phyloP scores from a whole-genome alignment of 352 stramenopile species.

The Globisporangium mamillatum region DNA sequence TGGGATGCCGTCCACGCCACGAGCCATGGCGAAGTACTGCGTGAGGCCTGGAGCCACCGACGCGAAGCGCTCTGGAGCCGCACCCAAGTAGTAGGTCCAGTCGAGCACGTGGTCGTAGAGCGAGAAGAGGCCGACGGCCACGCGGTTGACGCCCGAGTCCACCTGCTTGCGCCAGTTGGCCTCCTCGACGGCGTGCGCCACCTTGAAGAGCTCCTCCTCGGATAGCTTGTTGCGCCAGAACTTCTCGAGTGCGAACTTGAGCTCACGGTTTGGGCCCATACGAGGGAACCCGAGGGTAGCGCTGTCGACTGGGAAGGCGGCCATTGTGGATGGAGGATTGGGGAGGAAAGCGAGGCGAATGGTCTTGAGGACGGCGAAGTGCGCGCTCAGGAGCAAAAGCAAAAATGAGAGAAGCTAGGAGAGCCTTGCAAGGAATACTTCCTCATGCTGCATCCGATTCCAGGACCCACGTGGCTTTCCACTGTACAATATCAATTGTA shows the following conservation, averaged over 20 bases:
- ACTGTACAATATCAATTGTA: neutral
- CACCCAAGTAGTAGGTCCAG: constrained; percentile 82
- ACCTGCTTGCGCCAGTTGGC: constrained; percentile 86
- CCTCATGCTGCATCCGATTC: neutral
- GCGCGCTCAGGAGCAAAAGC: constrained; percentile 48
- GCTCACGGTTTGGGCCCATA: constrained; percentile 91
- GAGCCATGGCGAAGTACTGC: constrained; percentile 91
- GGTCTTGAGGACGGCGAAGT: constrained; percentile 30
- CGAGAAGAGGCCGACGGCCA: constrained; percentile 88
- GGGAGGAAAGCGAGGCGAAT: constrained; percentile 22
- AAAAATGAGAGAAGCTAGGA: constrained; percentile 36
- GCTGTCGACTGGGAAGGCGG: constrained; percentile 53
- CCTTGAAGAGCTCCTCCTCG: constrained; percentile 75
- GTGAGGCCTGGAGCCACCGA: constrained; percentile 51
- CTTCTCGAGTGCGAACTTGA: constrained; percentile 94
- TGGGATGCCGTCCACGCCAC: constrained; percentile 85
- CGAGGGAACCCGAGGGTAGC: constrained; percentile 89
- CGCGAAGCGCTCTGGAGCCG: constrained; percentile 76
- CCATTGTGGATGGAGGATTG: constrained; percentile 22
- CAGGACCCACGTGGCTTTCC: neutral
- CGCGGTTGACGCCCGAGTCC: constrained; percentile 63
- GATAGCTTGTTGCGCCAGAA: constrained; percentile 87
- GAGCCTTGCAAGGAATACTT: no score
- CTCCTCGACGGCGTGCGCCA: constrained; percentile 76
- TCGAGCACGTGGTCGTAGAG: constrained; percentile 92